phyloP scores from a whole-genome alignment of 2,329 filamentous ascomycete species.

The Phyllosticta capitalensis region DNA sequence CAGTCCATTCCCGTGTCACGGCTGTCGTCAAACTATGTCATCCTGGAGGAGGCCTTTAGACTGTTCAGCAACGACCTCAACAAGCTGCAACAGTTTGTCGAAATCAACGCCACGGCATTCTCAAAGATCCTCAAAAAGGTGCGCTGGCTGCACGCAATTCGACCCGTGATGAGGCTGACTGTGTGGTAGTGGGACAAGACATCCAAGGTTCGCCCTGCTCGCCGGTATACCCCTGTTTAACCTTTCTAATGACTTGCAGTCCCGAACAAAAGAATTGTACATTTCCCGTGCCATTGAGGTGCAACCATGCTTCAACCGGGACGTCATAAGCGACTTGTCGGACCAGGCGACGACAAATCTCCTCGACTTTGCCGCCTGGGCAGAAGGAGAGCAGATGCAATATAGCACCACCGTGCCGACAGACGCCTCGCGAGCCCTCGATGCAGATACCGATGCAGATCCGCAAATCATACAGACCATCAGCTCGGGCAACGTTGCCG shows the following conservation, averaged over 20 bases:
- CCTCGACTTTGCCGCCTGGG: conserved; percentile 91
- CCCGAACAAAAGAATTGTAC: conserved; percentile 95
- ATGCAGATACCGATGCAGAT: conserved; percentile 84
- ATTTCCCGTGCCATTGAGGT: conserved; percentile 93
- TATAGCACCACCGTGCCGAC: conserved; percentile 33
- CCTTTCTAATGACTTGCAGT: conserved; percentile 41
- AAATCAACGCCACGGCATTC: conserved; percentile 95
- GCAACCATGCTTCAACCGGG: conserved; percentile 95
- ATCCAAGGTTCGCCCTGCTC: conserved; percentile 57
- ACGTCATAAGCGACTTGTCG: conserved; percentile 91
- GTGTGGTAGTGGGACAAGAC: conserved; percentile 82
- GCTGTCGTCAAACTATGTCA: conserved; percentile 86
- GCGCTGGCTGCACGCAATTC: conserved; percentile 18
- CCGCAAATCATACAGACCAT: conserved; percentile 81
- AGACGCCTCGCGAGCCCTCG: conserved; percentile 12
- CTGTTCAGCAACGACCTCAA: conserved; percentile 95
- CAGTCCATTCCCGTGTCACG: conserved; percentile 68
- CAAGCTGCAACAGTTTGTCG: conserved; percentile 97
- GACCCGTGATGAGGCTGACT: conserved; percentile 20
- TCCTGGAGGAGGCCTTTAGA: conserved; percentile 91
- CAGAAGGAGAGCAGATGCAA: conserved; percentile 86
- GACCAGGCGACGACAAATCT: conserved; percentile 95
- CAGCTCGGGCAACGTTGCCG: conserved; percentile 66
- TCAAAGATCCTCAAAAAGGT: conserved; percentile 98
- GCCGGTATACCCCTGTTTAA: conserved; percentile 14